Percentiles rank a stretch among this genome's conserved stretches.
Conservation (phyloP, 2,329 filamentous ascomycete genomes). For the Fusarium annulatum region DNA sequence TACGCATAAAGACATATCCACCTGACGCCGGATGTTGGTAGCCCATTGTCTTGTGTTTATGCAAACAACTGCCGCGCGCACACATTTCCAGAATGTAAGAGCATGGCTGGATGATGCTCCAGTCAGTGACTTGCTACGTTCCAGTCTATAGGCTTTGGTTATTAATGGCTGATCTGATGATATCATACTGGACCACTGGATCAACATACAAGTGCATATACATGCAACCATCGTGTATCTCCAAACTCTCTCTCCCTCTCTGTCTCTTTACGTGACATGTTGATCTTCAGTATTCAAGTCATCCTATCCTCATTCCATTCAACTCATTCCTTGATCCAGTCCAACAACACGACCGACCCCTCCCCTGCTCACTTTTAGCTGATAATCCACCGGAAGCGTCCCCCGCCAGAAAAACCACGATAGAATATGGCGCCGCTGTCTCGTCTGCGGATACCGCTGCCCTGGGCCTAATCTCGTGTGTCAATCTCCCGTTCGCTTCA, state of each 20-base stretch:
- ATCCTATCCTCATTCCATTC: conserved; percentile 4
- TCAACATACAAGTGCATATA: neutral
- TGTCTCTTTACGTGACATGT: neutral
- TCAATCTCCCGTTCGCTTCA: conserved; percentile 36
- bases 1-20: conserved; percentile 32
- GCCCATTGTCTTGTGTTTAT: conserved; percentile 18
- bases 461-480: conserved; percentile 23
- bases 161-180: neutral
- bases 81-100: conserved; percentile 1
- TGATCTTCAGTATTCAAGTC: conserved; percentile 1
- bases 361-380: conserved; percentile 19
- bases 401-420: conserved; percentile 29
- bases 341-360: conserved; percentile 1
- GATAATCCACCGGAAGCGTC: conserved; percentile 31
- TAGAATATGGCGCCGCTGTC: conserved; percentile 13
- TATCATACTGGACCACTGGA: neutral
- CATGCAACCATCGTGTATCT: neutral
- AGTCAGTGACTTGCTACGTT: neutral
- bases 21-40: conserved; percentile 25
- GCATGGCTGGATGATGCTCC: neutral
- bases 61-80: conserved; percentile 14
- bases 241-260: neutral
- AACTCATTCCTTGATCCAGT: neutral
- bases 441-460: conserved; percentile 26
- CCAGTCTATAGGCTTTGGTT: neutral